These are phyloP conservation scores for Acanthamoeba sp. DNA, from an alignment of 208 protist genomes.

Conservation along the genomic window DNA sequence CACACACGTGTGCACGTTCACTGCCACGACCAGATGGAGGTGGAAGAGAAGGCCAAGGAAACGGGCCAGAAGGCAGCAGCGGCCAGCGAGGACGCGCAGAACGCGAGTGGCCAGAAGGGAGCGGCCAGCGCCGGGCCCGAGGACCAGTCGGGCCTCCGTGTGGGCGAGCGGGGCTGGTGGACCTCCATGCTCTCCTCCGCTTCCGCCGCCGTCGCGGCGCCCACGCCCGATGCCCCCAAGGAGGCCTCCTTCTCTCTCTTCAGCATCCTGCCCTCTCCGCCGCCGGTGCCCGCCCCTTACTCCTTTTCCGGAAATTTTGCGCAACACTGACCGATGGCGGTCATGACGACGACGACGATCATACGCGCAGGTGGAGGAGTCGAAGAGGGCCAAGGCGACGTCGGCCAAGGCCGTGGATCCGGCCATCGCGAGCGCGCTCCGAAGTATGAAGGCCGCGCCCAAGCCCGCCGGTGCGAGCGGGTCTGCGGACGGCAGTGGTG, in stretches of 20 bases:
- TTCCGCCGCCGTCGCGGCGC: neutral
- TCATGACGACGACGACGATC: neutral
- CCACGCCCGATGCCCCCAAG: neutral
- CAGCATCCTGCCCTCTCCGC: conserved; percentile 4
- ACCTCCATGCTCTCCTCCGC: neutral
- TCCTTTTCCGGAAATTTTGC: neutral
- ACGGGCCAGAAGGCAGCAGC: neutral
- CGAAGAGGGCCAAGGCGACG: neutral
- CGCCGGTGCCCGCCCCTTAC: neutral
- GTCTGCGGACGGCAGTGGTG: too few relatives aligned
- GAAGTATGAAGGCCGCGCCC: neutral
- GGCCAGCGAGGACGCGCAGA: neutral
- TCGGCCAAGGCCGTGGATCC: neutral
- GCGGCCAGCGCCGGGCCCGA: neutral
- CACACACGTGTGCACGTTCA: neutral
- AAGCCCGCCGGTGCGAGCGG: neutral
- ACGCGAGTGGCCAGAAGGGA: neutral
- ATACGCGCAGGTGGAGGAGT: neutral
- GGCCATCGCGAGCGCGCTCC: neutral
- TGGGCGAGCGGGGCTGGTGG: conserved; percentile 25
- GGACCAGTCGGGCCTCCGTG: neutral
- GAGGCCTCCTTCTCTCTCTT: conserved; percentile 26
- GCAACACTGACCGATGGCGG: neutral
- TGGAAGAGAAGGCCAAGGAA: neutral
- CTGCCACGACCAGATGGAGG: neutral